A percentile compares a stretch with the other conserved stretches of the same genome.
phyloP scores from a whole-genome alignment of 2,329 filamentous ascomycete species.

The Paecilomyces fulvus region DNA sequence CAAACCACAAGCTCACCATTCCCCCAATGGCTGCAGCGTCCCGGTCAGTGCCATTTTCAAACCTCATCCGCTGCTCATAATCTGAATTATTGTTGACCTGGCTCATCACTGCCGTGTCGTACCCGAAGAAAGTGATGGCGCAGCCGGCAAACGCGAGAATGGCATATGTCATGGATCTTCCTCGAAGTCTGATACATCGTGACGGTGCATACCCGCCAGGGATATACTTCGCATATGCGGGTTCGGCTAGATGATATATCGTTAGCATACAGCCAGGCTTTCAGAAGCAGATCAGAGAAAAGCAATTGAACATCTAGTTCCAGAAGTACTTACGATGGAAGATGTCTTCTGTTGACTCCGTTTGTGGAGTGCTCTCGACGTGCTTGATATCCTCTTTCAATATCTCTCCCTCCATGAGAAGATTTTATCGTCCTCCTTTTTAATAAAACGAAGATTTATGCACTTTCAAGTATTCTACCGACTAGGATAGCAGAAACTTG shows the following conservation, averaged over 20 bases:
- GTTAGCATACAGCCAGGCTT: not conserved
- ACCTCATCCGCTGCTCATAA: constrained; percentile 15
- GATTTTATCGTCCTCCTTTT: not conserved
- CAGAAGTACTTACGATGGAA: not conserved
- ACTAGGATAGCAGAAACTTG: not conserved
- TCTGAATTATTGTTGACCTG: constrained; percentile 18
- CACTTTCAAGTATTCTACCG: not conserved
- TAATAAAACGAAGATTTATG: not conserved
- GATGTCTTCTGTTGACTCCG: not conserved
- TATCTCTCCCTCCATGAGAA: not conserved
- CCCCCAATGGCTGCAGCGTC: constrained; percentile 18
- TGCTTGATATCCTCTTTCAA: not conserved
- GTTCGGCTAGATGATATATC: not conserved
- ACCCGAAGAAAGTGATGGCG: constrained; percentile 15
- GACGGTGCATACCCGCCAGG: not conserved
- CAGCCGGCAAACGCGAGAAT: constrained; percentile 8
- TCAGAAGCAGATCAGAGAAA: not conserved
- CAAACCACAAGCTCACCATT: constrained; percentile 20
- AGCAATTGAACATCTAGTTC: not conserved
- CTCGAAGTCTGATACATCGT: not conserved
- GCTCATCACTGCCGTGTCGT: constrained; percentile 17
- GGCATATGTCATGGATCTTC: not conserved
- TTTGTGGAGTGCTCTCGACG: not conserved
- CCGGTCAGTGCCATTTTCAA: constrained; percentile 9
- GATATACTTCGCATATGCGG: not conserved